phyloP scores from a whole-genome alignment of 306 rosid genomes.

The Rubus idaeus region DNA sequence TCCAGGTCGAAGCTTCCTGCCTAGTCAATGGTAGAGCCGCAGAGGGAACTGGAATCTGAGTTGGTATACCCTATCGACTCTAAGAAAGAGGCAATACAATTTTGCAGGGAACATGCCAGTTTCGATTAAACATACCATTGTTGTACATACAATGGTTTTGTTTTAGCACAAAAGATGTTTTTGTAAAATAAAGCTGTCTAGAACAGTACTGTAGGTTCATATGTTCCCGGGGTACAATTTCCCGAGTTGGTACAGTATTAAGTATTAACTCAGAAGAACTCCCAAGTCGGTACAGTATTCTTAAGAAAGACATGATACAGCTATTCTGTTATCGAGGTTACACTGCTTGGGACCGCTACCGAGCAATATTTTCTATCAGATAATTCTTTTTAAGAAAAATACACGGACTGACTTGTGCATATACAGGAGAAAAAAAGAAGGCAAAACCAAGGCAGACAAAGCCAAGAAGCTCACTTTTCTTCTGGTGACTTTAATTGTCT shows the following conservation, averaged over 20 bases:
- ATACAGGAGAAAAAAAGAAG: neutral
- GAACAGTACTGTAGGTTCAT: neutral
- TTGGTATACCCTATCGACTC: too few species aligned
- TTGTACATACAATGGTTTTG: neutral
- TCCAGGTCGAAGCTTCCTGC: too few species aligned
- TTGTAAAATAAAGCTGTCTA: neutral
- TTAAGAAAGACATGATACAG: neutral
- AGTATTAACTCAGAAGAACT: neutral
- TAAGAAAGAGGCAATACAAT: neutral
- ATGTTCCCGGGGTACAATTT: neutral
- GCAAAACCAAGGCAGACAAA: neutral
- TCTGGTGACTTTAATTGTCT: slow-evolving; percentile 67
- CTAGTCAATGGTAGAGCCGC: too few species aligned
- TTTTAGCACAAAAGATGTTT: neutral
- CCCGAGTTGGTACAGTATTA: neutral
- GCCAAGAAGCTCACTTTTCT: slow-evolving; percentile 39
- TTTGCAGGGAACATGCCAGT: neutral
- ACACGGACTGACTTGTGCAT: neutral
- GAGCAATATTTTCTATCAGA: neutral
- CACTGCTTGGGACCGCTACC: neutral
- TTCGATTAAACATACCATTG: neutral
- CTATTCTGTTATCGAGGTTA: neutral
- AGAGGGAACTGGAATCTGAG: too few species aligned
- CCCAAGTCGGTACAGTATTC: neutral
- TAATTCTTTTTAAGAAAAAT: neutral